Conservation (phyloP, 257 asterid species). For the Coffea eugenioides region DNA sequence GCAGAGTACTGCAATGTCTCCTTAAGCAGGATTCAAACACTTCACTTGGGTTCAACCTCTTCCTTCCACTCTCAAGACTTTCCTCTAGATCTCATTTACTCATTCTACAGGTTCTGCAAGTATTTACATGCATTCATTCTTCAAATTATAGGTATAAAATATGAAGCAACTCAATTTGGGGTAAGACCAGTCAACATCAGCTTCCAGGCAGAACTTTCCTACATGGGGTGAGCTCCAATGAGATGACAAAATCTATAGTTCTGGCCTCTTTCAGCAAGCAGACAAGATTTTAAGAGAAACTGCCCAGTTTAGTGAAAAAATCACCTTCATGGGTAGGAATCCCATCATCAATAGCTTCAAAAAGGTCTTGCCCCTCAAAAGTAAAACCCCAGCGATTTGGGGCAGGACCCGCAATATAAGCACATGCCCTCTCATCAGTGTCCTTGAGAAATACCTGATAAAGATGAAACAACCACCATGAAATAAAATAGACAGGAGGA, state of each 20-base stretch:
- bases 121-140: too few relatives aligned
- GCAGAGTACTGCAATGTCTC: background rate
- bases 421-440: slow-evolving; percentile 99
- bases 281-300: background rate
- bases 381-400: slow-evolving; percentile 99
- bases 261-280: background rate
- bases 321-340: slow-evolving; percentile 49
- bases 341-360: slow-evolving; percentile 42
- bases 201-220: too few relatives aligned
- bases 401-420: slow-evolving; percentile 99
- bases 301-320: slow-evolving; percentile 7
- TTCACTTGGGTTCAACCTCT: too few relatives aligned
- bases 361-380: slow-evolving; percentile 78
- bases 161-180: too few relatives aligned
- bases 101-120: too few relatives aligned
- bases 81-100: too few relatives aligned
- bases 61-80: too few relatives aligned
- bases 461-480: slow-evolving; percentile 23
- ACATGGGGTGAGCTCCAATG: too few relatives aligned
- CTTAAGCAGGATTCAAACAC: too few relatives aligned
- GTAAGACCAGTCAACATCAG: too few relatives aligned
- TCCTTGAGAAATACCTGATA: slow-evolving; percentile 90
- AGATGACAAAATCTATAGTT: too few relatives aligned
- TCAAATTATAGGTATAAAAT: too few relatives aligned
- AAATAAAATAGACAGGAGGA: slow-evolving; percentile 7